Conservation (phyloP, 768 basidiomycete genomes). For the Amanita polypyramis region DNA sequence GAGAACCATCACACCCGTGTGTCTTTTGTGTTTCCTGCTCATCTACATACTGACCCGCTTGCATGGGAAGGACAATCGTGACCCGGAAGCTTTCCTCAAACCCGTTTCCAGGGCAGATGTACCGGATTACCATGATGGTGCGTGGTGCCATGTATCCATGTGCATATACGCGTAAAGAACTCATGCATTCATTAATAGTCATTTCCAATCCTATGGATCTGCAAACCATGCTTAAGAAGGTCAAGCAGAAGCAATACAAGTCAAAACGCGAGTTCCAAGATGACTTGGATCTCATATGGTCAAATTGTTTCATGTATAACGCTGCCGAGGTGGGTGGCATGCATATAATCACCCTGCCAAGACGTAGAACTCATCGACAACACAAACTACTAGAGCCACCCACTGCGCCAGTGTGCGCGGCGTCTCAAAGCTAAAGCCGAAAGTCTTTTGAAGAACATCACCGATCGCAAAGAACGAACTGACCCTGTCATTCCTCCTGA, state of each 20-base stretch:
- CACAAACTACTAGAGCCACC: slow-evolving; percentile 55
- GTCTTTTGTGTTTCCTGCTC: slow-evolving; percentile 20
- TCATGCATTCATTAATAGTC: slow-evolving; percentile 36
- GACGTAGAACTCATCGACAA: background rate
- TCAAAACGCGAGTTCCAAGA: slow-evolving; percentile 89
- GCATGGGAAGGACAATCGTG: slow-evolving; percentile 60
- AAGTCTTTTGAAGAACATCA: slow-evolving; percentile 77
- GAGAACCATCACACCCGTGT: slow-evolving; percentile 60
- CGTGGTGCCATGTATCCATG: slow-evolving; percentile 16
- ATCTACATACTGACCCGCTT: slow-evolving; percentile 18
- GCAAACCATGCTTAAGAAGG: slow-evolving; percentile 84
- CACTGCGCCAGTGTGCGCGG: slow-evolving; percentile 70
- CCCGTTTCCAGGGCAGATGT: slow-evolving; percentile 86
- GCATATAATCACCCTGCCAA: background rate
- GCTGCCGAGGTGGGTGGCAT: slow-evolving; percentile 65
- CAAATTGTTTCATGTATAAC: slow-evolving; percentile 90
- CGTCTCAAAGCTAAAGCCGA: slow-evolving; percentile 81
- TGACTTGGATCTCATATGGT: slow-evolving; percentile 95
- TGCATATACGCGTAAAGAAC: background rate
- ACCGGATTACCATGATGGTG: slow-evolving; percentile 90
- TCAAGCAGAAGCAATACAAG: slow-evolving; percentile 88
- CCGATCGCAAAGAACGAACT: slow-evolving; percentile 74
- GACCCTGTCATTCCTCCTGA: slow-evolving; percentile 56
- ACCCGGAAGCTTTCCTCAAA: slow-evolving; percentile 88
- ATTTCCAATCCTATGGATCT: slow-evolving; percentile 96